A percentile compares a stretch with the other conserved stretches of the same genome.
These are phyloP conservation scores for Flaveria brownii DNA, from an alignment of 129 eudicot genomes.

Conservation along the genomic window DNA sequence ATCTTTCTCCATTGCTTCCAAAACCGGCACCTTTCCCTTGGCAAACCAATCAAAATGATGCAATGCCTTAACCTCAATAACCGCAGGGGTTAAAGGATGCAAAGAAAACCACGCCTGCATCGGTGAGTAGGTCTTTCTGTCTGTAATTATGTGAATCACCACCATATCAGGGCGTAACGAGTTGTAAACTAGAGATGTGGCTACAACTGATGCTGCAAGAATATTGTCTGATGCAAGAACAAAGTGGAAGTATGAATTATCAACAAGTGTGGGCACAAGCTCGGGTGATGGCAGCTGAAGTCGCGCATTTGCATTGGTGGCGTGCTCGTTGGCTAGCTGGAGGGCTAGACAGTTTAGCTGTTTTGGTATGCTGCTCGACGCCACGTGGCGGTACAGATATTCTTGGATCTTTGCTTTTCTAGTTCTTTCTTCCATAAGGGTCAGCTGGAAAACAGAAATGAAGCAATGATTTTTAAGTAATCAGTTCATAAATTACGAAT, in stretches of 20 bases:
- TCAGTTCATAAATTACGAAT: too few relatives aligned
- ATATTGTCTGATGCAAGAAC: slow-evolving; percentile 93
- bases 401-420: slow-evolving; percentile 90
- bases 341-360: slow-evolving; percentile 86
- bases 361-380: slow-evolving; percentile 96
- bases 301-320: slow-evolving; percentile 80
- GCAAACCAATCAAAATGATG: slow-evolving; percentile 97
- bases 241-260: slow-evolving; percentile 78
- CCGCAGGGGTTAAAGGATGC: slow-evolving; percentile 76
- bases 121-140: slow-evolving; percentile 74
- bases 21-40: slow-evolving; percentile 82
- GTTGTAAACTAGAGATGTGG: slow-evolving; percentile 71
- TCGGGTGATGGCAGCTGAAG: slow-evolving; percentile 88
- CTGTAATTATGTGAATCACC: slow-evolving; percentile 83
- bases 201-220: slow-evolving; percentile 95
- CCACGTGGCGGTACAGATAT: slow-evolving; percentile 90
- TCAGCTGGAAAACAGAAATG: slow-evolving; percentile 47
- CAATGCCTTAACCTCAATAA: slow-evolving; percentile 79
- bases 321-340: slow-evolving; percentile 76
- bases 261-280: slow-evolving; percentile 76
- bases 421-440: slow-evolving; percentile 79
- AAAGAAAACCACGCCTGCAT: slow-evolving; percentile 98
- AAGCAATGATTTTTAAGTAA: background rate
- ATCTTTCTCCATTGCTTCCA: slow-evolving; percentile 98
- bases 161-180: slow-evolving; percentile 70